Conservation (phyloP, 768 basidiomycete genomes). For the Tricholoma furcatifolium region DNA sequence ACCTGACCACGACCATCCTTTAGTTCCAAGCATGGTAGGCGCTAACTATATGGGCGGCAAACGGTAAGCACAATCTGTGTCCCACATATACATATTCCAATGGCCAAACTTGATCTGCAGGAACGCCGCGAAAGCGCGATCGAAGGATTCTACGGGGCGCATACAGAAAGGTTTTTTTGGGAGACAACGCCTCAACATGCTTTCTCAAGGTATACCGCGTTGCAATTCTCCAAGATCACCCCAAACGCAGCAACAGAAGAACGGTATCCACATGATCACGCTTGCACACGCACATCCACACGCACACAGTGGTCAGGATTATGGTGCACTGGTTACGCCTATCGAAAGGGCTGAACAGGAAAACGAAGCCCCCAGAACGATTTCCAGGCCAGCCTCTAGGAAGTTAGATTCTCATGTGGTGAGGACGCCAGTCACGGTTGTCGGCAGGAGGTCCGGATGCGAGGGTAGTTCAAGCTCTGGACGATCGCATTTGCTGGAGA, state of each 20-base stretch:
- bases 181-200: constrained; percentile 53
- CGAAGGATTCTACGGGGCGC: constrained; percentile 53
- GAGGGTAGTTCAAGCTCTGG: no score
- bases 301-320: no score
- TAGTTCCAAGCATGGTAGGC: constrained; percentile 45
- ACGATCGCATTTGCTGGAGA: constrained; percentile 37
- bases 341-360: no score
- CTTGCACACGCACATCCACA: background rate
- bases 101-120: constrained; percentile 29
- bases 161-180: constrained; percentile 62
- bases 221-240: background rate
- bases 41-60: constrained; percentile 81
- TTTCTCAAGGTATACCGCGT: constrained; percentile 37
- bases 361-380: no score
- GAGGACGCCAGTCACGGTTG: no score
- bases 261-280: background rate
- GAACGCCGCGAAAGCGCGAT: constrained; percentile 56
- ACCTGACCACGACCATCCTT: background rate
- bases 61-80: constrained; percentile 35
- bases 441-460: no score
- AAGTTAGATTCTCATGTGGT: no score
- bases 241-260: background rate
- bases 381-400: no score
- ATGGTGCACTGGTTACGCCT: no score
- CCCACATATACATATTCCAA: background rate